Base-by-base conservation (phyloP, 2,329 filamentous ascomycete genomes). In the Epichloe amarillans region DNA sequence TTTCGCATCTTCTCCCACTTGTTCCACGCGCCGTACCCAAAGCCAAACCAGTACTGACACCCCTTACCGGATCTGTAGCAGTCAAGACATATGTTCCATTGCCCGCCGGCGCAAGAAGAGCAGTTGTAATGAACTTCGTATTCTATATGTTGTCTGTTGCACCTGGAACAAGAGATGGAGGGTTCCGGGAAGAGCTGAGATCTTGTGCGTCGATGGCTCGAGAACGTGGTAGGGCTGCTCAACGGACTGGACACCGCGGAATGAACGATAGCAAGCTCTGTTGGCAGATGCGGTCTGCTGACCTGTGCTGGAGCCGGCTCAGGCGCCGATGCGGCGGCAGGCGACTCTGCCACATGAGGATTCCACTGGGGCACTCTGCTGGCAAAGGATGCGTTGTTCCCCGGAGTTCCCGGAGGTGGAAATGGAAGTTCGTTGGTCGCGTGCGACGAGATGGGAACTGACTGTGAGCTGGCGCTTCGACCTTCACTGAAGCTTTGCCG, bases 41-140 rank as follows among this genome's bases (percentile, higher is more conserved):
- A 95, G 1, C 91, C 90, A 58, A 84, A 89, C 88, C 89, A 96
- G 62, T 93, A 80, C 17, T 80, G 73, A 63, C 91, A 97, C 11
- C 90, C 90, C 60, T 79, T 79, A 8, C 84, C 83, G 12, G 71
- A 64, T 30, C 88, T 82, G 64, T 94, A 96, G 69, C 91, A 97
- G 55, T 75, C 75, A 2, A 86, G 68, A 61, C 91, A 97, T 11
- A 96, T 72, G 62, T 90, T 84, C 73, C 84, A 95, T 45, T 79
- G 72, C 1, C 87, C 88, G 5, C 74, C 69, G 15, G 77, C 72
- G 64, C 91, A 96, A 47, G 73, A 72, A 2, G 69, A 65, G 65
- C 91, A 97, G 62, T 86, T 86, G 67, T 91, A 95, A 65, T 96
- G 88, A 2, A 95, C 69, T 8, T 88, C 81, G 58, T 95, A 88